Conservation (phyloP, 2,329 filamentous ascomycete species). For the Fusarium buharicum region DNA sequence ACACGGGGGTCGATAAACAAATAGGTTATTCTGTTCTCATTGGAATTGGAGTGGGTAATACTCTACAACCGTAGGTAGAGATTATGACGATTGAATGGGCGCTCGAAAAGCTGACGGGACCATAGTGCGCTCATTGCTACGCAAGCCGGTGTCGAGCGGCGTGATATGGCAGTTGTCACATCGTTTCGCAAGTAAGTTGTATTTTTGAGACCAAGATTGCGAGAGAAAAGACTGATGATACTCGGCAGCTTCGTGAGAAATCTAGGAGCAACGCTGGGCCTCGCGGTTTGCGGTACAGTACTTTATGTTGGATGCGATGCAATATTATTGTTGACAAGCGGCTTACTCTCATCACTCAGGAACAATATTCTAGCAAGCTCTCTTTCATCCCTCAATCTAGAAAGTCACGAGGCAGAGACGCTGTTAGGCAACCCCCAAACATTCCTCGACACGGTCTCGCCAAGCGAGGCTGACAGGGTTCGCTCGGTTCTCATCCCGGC, state of each 20-base stretch:
- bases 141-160: slow-evolving; percentile 64
- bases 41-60: slow-evolving; percentile 63
- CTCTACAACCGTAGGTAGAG: slow-evolving; percentile 57
- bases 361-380: slow-evolving; percentile 52
- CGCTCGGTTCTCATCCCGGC: slow-evolving; percentile 50
- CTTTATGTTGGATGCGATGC: slow-evolving; percentile 44
- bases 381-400: slow-evolving; percentile 44
- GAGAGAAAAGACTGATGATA: neutral
- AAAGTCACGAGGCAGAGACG: slow-evolving; percentile 35
- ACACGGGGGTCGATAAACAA: slow-evolving; percentile 61
- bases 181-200: slow-evolving; percentile 55
- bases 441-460: slow-evolving; percentile 46
- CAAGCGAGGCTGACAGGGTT: slow-evolving; percentile 46
- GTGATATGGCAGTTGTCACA: slow-evolving; percentile 57
- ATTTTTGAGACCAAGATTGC: too few relatives aligned
- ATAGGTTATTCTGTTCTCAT: slow-evolving; percentile 65
- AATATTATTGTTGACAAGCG: neutral
- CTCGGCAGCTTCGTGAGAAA: slow-evolving; percentile 53
- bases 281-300: slow-evolving; percentile 54
- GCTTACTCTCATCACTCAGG: slow-evolving; percentile 30
- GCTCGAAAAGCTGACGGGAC: neutral
- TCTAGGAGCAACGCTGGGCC: slow-evolving; percentile 52
- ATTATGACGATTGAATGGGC: neutral
- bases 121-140: slow-evolving; percentile 61
- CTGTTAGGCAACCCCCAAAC: slow-evolving; percentile 50